Base-by-base conservation (phyloP, 148 eudicot genomes). In the Salicornia ramosissima region DNA sequence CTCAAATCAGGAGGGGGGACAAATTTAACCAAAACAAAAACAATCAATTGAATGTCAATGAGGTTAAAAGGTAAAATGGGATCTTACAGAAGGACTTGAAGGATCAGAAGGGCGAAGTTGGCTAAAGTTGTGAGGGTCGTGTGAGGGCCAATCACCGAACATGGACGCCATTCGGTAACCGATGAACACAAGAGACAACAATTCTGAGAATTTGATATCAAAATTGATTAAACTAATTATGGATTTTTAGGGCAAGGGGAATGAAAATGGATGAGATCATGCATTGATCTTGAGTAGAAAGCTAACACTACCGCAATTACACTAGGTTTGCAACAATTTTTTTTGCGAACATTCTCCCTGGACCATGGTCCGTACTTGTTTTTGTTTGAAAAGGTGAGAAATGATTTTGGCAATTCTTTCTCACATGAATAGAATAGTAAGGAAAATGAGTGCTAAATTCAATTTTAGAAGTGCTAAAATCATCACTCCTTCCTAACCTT, bases 101-200 rank as follows among this genome's bases (percentile, higher is more conserved):
- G 92, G 90, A 80, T 90, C 93, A 72, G 87, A 82, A 40, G 90
- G 90, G n/a, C 93, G 89, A 60, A 88, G 85, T 51, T 88, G 92
- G 86, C 83, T 90, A 85, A 90, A 90, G 76, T 90, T 90, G 74
- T 88, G 92, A 51, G 96, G 96, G 64, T 90, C 86, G 43, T 70
- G 74, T 22, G 96, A 90, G 30, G 96, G 96, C 93, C 83, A 84
- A 21, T 86, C 83, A 6, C 90, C 93, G 2, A 86, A 78, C 72
- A 84, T 54, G 24, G 92, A 87, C 19, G 80, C 96, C 92, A 86
- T 86, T 57, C 5, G 16, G 50, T 42, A 8, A 33, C 10, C 14
- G 45, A 70, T 53, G 25, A 26, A 53, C 34, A 40, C 14, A 30
- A 26, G 24, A 10, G 31, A 42, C 30, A 64, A 59, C 65, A 52